phyloP scores from a whole-genome alignment of 176 grass and related monocot genomes.

The Oryza nivara region DNA sequence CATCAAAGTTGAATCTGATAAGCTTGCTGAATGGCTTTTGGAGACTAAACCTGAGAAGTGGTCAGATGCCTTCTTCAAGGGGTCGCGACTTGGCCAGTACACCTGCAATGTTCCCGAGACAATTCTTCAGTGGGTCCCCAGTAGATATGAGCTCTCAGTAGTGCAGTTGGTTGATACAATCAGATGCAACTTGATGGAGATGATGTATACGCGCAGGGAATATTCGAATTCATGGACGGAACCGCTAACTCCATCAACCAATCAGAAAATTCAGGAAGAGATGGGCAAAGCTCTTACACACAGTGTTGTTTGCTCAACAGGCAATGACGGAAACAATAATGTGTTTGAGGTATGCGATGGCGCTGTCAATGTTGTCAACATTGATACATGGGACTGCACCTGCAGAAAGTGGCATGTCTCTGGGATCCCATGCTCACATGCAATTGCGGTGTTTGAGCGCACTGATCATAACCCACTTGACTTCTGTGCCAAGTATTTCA shows the following conservation, averaged over 20 bases:
- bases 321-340: conserved; percentile 36
- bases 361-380: conserved; percentile 56
- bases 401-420: conserved; percentile 69
- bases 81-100: conserved; percentile 61
- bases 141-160: conserved; percentile 66
- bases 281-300: conserved; percentile 56
- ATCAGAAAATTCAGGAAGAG: conserved; percentile 69
- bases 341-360: conserved; percentile 76
- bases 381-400: conserved; percentile 67
- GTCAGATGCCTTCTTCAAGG: conserved; percentile 86
- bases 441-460: conserved; percentile 57
- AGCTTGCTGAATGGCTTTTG: conserved; percentile 76
- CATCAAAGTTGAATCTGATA: conserved; percentile 66
- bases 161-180: conserved; percentile 73
- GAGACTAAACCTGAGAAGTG: conserved; percentile 67
- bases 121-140: conserved; percentile 62
- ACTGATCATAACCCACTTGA: conserved; percentile 51
- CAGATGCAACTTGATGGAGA: conserved; percentile 73
- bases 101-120: conserved; percentile 57
- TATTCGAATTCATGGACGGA: conserved; percentile 60
- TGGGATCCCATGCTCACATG: conserved; percentile 71
- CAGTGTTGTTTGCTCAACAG: conserved; percentile 62
- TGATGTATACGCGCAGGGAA: conserved; percentile 59
- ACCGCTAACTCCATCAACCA: conserved; percentile 46
- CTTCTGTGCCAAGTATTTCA: conserved; percentile 76